Evolutionary conservation across 345 rosid genomes (phyloP).

Genomic region (Populus tremula): DNA sequence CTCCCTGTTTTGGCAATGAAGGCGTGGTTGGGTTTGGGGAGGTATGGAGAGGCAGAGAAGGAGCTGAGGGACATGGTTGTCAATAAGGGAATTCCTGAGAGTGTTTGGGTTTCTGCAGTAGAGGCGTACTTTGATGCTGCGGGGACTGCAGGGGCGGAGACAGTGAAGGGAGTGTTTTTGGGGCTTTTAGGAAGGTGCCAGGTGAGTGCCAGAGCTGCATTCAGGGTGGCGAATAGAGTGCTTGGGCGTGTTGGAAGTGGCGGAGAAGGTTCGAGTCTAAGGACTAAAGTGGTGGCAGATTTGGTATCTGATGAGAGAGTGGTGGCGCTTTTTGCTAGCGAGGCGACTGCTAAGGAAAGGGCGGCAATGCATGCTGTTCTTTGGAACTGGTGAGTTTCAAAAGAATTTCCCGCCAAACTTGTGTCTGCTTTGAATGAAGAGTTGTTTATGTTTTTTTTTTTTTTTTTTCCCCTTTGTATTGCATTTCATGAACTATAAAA

Average conservation of each 20-base stretch:
- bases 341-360: slow-evolving; percentile 58
- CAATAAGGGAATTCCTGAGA: slow-evolving; percentile 80
- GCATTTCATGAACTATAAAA: neutral
- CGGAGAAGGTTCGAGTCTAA: slow-evolving; percentile 51
- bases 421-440: too few species aligned
- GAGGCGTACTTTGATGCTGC: slow-evolving; percentile 78
- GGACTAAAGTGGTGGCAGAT: slow-evolving; percentile 70
- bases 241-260: slow-evolving; percentile 48
- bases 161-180: slow-evolving; percentile 76
- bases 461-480: neutral
- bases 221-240: slow-evolving; percentile 68
- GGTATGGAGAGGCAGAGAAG: slow-evolving; percentile 76
- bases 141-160: slow-evolving; percentile 93
- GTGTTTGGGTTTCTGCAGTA: slow-evolving; percentile 91
- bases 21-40: slow-evolving; percentile 88
- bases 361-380: slow-evolving; percentile 79
- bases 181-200: slow-evolving; percentile 84
- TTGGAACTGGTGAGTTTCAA: slow-evolving; percentile 68
- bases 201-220: slow-evolving; percentile 76
- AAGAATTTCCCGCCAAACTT: neutral
- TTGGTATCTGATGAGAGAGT: slow-evolving; percentile 83
- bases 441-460: neutral
- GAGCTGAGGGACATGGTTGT: slow-evolving; percentile 85
- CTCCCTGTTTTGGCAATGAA: slow-evolving; percentile 97
- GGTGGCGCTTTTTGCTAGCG: slow-evolving; percentile 62